Evolutionary conservation across 495 filamentous ascomycete genomes (phyloP).

Genomic region (Alectoria sarmentosa): DNA sequence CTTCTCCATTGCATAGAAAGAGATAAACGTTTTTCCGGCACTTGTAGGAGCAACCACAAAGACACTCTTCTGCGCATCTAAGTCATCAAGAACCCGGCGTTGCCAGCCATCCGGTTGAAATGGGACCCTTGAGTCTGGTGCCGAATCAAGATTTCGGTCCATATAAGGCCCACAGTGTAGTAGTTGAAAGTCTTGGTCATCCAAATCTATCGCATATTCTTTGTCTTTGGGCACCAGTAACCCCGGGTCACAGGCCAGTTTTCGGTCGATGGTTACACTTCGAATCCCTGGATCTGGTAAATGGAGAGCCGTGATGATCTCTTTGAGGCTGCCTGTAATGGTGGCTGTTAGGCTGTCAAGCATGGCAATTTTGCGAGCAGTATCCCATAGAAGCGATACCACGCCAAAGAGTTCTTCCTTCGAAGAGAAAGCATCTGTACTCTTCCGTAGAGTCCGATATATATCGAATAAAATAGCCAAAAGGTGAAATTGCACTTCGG

Average conservation of each 20-base stretch:
- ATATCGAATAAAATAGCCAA: conserved; percentile 31
- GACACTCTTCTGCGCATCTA: conserved; percentile 59
- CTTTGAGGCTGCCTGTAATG: conserved; percentile 24
- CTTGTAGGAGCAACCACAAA: conserved; percentile 75
- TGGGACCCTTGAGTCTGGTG: conserved; percentile 54
- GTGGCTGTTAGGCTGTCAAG: conserved; percentile 30
- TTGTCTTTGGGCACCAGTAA: conserved; percentile 20
- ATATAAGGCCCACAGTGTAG: conserved; percentile 63
- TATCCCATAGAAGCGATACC: conserved; percentile 25
- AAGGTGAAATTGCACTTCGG: conserved; percentile 36
- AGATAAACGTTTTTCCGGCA: conserved; percentile 57
- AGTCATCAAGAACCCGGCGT: conserved; percentile 60
- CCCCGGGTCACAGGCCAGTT: conserved; percentile 35
- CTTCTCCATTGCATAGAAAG: conserved; percentile 76
- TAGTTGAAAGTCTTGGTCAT: conserved; percentile 53
- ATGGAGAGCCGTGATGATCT: conserved; percentile 27
- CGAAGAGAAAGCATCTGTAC: conserved; percentile 21
- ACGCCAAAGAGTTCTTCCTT: conserved; percentile 18
- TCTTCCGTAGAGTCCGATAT: conserved; percentile 26
- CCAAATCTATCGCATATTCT: conserved; percentile 26
- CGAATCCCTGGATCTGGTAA: conserved; percentile 29
- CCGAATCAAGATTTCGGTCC: conserved; percentile 63
- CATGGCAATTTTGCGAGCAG: conserved; percentile 12
- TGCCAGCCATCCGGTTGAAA: conserved; percentile 77
- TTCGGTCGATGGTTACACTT: conserved; percentile 23